Conservation (phyloP, 176 grass and related monocot species). For the Carex pumila region DNA sequence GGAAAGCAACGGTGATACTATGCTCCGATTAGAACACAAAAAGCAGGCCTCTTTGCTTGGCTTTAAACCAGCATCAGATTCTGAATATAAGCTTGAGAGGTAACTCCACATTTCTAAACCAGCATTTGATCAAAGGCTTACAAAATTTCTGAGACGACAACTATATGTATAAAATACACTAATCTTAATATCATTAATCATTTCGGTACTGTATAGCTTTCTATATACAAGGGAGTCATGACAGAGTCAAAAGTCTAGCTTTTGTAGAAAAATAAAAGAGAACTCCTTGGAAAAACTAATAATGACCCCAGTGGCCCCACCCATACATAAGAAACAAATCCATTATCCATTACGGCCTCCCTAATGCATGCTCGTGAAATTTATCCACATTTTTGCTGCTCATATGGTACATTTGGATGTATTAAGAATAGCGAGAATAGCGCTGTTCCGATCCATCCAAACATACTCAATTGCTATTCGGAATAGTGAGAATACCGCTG, state of each 20-base stretch:
- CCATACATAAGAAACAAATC: neutral
- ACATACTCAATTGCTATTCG: too few relatives aligned
- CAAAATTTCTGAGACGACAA: neutral
- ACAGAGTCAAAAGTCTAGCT: neutral
- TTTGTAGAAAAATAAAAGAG: neutral
- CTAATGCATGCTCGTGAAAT: neutral
- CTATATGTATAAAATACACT: neutral
- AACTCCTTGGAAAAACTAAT: neutral
- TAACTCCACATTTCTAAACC: slow-evolving; percentile 12
- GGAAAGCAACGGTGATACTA: slow-evolving; percentile 20
- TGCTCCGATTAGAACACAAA: slow-evolving; percentile 57
- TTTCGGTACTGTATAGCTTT: neutral
- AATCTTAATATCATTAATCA: neutral
- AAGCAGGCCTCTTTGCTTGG: slow-evolving; percentile 48
- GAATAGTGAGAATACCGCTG: too few relatives aligned
- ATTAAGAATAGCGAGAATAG: too few relatives aligned
- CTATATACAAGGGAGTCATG: neutral
- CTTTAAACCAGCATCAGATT: slow-evolving; percentile 82
- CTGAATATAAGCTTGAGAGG: slow-evolving; percentile 86
- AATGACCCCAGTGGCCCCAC: neutral
- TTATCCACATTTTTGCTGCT: neutral
- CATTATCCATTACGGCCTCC: neutral
- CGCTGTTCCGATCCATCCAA: too few relatives aligned
- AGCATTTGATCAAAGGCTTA: neutral
- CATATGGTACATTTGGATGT: neutral